Evolutionary conservation across 1,139 yeast genomes (phyloP), one percentile per base, ranked within the genome.

Genomic region (Nadsonia starkeyi-henricii): DNA sequence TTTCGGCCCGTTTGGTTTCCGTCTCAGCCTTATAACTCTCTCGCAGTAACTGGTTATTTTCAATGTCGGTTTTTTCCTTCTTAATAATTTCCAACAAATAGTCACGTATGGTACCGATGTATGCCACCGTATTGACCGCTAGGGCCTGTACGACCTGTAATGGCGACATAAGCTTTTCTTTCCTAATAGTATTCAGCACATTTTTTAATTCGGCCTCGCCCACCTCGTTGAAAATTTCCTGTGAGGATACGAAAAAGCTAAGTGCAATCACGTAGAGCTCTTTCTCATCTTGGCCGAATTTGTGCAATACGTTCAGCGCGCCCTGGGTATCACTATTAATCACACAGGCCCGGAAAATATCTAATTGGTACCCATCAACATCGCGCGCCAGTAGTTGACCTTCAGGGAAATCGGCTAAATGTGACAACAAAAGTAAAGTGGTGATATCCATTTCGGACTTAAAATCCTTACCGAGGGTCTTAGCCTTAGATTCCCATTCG

Each of bases 111-210:
- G 84, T 64, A 0, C 94, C 95, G 44, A 86, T 73, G 0, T 85
- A 79, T 0, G 89, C 78, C 43, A 76, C 80, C 7, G 78, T 79
- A 46, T 78, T 78, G 2, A 72, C 64, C 44, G 89, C 74, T 45
- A 91, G 64, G 1, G 81, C 75, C 53, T 83, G 82, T 15, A 91
- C 69, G 1, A 91, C 70, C 55, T 89, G 96, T 36, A 86, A 63
- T 0, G 95, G 86, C 1, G 93, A 73, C 67, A 85, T 71, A 23
- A 83, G 61, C 49, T 77, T 74, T 17, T 70, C 66, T 7, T 69
- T 65, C 46, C 75, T 73, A 47, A 86, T 75, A 50, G 71, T 74
- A 43, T 72, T 66, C 42, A 89, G 63, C 1, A 88, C 67, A 21
- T 61, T 59, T 41, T 62, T 59, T 51, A 85, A 72, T 52, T 75